Conservation (phyloP, 768 basidiomycete genomes). For the Xerocomus brunneocitrinus region DNA sequence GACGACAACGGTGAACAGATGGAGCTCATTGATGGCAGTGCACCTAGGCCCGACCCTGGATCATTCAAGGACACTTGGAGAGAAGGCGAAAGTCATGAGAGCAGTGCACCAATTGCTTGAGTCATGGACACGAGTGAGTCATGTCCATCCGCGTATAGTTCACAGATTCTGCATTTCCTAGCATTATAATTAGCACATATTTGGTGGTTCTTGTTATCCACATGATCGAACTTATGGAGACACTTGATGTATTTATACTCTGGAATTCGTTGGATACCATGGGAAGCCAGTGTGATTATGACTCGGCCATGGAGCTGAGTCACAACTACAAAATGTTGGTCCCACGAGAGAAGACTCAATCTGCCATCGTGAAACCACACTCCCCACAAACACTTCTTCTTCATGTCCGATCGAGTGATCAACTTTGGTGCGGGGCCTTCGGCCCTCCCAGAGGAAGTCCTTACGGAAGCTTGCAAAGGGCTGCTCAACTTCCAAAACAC, state of each 20-base stretch:
- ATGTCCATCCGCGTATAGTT: not conserved
- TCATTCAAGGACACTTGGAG: conserved; percentile 25
- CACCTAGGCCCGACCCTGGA: conserved; percentile 8
- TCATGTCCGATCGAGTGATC: conserved; percentile 47
- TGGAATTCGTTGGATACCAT: not conserved
- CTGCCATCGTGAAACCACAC: not conserved
- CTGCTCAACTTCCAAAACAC: conserved; percentile 88
- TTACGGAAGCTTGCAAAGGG: conserved; percentile 76
- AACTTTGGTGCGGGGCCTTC: conserved; percentile 98
- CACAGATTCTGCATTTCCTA: not conserved
- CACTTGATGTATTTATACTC: not conserved
- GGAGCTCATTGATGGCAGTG: conserved; percentile 21
- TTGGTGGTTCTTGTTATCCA: not conserved
- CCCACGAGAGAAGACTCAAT: not conserved
- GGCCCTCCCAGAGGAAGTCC: conserved; percentile 80
- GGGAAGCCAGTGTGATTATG: not conserved
- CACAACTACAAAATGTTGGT: not conserved
- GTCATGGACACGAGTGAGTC: not conserved
- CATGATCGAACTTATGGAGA: not conserved
- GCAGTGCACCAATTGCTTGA: conserved; percentile 21
- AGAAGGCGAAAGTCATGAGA: conserved; percentile 23
- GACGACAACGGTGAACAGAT: conserved; percentile 20
- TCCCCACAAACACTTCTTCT: not conserved
- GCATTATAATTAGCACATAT: not conserved
- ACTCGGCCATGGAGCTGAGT: not conserved